These are phyloP conservation scores for Durio zibethinus DNA, from an alignment of 345 rosid species.

Conservation along the genomic window DNA sequence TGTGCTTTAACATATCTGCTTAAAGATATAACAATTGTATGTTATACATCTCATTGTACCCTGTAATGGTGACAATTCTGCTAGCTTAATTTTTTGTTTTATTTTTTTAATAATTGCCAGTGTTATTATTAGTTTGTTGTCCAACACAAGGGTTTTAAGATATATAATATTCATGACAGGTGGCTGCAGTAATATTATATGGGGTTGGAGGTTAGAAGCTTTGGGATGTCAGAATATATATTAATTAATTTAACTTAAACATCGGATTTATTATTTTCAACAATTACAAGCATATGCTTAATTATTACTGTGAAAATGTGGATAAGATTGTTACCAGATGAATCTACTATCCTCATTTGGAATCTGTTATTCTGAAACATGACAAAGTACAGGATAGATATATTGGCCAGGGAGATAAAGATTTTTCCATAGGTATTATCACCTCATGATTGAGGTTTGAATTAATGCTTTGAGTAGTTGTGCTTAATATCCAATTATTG, in stretches of 20 bases:
- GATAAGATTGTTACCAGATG: neutral
- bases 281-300: neutral
- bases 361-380: neutral
- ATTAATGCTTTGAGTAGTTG: neutral
- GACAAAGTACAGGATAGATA: neutral
- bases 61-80: conserved; percentile 20
- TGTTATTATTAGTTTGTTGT: conserved; percentile 4
- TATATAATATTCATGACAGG: neutral
- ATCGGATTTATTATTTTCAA: neutral
- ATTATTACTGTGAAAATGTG: neutral
- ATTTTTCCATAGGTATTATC: neutral
- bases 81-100: neutral
- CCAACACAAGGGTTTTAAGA: neutral
- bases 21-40: neutral
- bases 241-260: neutral
- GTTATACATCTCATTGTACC: conserved; percentile 10
- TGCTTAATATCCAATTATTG: neutral
- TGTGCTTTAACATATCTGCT: conserved; percentile 15
- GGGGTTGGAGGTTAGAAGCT: conserved; percentile 1
- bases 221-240: neutral
- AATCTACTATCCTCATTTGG: neutral
- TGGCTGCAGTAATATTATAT: conserved; percentile 1
- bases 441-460: neutral
- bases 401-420: neutral
- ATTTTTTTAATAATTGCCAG: neutral